Evolutionary conservation across 495 filamentous ascomycete species (phyloP).

Genomic region (Daldinia grandis): DNA sequence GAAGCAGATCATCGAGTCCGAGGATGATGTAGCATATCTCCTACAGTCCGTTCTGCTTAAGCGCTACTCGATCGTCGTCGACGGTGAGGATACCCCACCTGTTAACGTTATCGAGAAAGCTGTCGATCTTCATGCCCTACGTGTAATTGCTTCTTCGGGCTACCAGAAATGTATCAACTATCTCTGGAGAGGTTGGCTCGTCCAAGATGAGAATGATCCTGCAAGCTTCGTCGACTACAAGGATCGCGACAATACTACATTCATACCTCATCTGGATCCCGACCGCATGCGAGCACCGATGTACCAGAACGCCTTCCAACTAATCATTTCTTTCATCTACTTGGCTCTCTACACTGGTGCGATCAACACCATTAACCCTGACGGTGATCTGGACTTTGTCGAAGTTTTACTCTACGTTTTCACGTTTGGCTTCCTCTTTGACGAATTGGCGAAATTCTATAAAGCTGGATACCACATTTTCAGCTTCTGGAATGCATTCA

Average conservation of each 20-base stretch:
- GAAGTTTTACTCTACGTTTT: constrained; percentile 89
- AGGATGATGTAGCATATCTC: constrained; percentile 78
- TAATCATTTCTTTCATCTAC: constrained; percentile 83
- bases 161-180: constrained; percentile 93
- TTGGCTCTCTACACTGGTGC: constrained; percentile 86
- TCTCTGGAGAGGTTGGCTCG: constrained; percentile 95
- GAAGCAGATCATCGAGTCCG: constrained; percentile 89
- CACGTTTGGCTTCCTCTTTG: constrained; percentile 90
- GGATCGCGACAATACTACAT: constrained; percentile 74
- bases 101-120: constrained; percentile 90
- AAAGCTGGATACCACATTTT: constrained; percentile 91
- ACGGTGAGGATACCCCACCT: constrained; percentile 74
- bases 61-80: constrained; percentile 81
- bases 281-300: constrained; percentile 90
- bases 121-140: constrained; percentile 88
- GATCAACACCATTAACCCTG: constrained; percentile 86
- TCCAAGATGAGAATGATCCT: constrained; percentile 90
- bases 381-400: constrained; percentile 80
- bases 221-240: constrained; percentile 85
- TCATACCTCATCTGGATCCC: constrained; percentile 85
- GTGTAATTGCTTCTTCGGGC: constrained; percentile 87
- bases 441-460: constrained; percentile 87
- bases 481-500: constrained; percentile 96
- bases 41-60: constrained; percentile 86
- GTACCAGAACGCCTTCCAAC: constrained; percentile 91